A percentile compares a stretch with the other conserved stretches of the same genome.
Conservation (phyloP, 2,329 filamentous ascomycete species). For the Thielaviopsis cerberus region DNA sequence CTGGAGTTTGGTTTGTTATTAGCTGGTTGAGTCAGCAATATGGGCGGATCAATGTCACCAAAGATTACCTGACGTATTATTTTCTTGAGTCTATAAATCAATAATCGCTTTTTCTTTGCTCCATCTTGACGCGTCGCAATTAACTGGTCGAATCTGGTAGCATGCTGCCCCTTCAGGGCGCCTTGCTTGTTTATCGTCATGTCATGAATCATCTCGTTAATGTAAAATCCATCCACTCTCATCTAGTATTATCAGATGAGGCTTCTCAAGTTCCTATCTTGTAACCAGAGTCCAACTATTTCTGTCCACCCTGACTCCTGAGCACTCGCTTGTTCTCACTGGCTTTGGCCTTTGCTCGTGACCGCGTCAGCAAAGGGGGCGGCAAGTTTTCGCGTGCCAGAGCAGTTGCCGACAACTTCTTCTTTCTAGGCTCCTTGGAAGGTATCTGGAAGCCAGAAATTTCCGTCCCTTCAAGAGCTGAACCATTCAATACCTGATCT, state of each 20-base stretch:
- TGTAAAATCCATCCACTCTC: background rate
- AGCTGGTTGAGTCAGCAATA: too few relatives aligned
- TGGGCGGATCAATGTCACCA: background rate
- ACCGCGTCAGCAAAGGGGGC: constrained; percentile 6
- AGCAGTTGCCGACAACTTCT: background rate
- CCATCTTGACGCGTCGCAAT: too few relatives aligned
- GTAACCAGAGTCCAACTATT: background rate
- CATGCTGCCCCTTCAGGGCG: too few relatives aligned
- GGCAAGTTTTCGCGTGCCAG: background rate
- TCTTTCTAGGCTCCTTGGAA: background rate
- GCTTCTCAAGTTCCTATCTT: background rate
- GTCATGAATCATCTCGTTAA: too few relatives aligned
- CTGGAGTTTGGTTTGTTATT: background rate
- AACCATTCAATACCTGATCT: background rate
- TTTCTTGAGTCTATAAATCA: background rate
- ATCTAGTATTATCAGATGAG: background rate
- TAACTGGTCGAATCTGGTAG: too few relatives aligned
- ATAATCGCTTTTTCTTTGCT: background rate
- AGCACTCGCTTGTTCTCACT: background rate
- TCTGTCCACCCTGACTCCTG: background rate
- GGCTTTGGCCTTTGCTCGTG: background rate
- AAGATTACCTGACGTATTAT: too few relatives aligned
- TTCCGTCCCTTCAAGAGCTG: background rate
- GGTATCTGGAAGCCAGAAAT: background rate
- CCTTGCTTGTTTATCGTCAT: too few relatives aligned